Base-by-base conservation (phyloP, 208 protist species). In the Porcisia hertigi region DNA sequence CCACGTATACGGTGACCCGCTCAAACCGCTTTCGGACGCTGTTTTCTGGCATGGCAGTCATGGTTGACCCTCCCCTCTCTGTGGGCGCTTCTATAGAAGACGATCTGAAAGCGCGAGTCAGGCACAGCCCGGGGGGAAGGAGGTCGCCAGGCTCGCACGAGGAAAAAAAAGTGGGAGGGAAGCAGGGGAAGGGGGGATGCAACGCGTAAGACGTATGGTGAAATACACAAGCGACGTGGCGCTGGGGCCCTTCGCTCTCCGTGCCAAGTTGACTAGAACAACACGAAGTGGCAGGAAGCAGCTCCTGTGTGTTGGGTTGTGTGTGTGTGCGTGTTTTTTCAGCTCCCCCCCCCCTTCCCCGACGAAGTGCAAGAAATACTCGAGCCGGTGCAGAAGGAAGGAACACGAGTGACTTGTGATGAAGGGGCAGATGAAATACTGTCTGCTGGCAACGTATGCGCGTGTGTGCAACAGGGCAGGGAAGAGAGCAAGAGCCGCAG, bases 1-100 rank as follows among this genome's bases (percentile, higher is more conserved):
- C 77, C n/a, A 77, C 65, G 63, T 82, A 82, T 2, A 77, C 65
- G 30, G 77, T 82, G 41, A 77, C 52, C 20, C 77, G 71, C 52
- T 77, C 66, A 41, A 82, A 77, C n/a, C 77, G 72, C 25, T 62
- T 62, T 14, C 39, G 60, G 76, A 34, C 60, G 23, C 20, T 47
- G 25, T 57, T 45, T 16, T 12, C 36, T 34, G 25, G 2, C 54
- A 65, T 73, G 16, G 69, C 25, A 65, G 0, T 7, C 6, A 25
- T n/a, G 8, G 41, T 2, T 34, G 41, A 6, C 66, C 23, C 47
- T 11, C 57, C 57, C 20, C 47, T 52, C 47, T 52, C 47, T 3
- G 36, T 20, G 41, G 23, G 12, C 5, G 41, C 63, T n/a, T 25
- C 63, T 25, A 36, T 52, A 18, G 25, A 39, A 52, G 11, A 52